A percentile compares a stretch with the other conserved stretches of the same genome.
Evolutionary conservation across 2,329 filamentous ascomycete species (phyloP).

Genomic region (Ceratocystis diversiconidia): DNA sequence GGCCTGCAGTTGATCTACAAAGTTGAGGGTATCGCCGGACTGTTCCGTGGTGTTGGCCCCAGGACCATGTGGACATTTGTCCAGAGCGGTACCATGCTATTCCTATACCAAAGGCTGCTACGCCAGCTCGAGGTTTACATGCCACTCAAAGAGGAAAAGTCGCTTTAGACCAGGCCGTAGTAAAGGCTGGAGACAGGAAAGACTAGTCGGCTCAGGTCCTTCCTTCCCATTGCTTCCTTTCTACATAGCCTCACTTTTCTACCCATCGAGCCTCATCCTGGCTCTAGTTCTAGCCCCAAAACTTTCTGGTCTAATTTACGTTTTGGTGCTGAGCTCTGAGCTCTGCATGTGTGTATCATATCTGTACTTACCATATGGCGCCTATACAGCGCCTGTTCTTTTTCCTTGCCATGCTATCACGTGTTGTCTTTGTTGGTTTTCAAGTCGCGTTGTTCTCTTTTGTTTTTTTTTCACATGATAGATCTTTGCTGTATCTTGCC

Average conservation of each 20-base stretch:
- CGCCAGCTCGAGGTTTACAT: slow-evolving; percentile 51
- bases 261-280: not conserved
- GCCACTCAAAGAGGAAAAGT: slow-evolving; percentile 24
- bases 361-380: slow-evolving; percentile 14
- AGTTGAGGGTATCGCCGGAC: slow-evolving; percentile 74
- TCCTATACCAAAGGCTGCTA: slow-evolving; percentile 80
- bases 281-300: not conserved
- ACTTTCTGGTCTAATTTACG: not conserved
- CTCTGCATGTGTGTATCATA: slow-evolving; percentile 19
- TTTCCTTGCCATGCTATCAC: not conserved
- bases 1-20: slow-evolving; percentile 79
- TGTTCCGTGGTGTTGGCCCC: slow-evolving; percentile 89
- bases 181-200: too few species aligned
- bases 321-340: not conserved
- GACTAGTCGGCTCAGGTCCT: too few species aligned
- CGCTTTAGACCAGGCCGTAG: slow-evolving; percentile 12
- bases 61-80: slow-evolving; percentile 93
- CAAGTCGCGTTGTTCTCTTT: not conserved
- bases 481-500: not conserved
- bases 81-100: slow-evolving; percentile 91
- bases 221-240: too few species aligned
- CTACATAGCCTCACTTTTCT: slow-evolving; percentile 8
- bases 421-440: not conserved
- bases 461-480: not conserved
- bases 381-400: not conserved